phyloP scores from a whole-genome alignment of 2,329 filamentous ascomycete species.

The Chaetomium globosum region DNA sequence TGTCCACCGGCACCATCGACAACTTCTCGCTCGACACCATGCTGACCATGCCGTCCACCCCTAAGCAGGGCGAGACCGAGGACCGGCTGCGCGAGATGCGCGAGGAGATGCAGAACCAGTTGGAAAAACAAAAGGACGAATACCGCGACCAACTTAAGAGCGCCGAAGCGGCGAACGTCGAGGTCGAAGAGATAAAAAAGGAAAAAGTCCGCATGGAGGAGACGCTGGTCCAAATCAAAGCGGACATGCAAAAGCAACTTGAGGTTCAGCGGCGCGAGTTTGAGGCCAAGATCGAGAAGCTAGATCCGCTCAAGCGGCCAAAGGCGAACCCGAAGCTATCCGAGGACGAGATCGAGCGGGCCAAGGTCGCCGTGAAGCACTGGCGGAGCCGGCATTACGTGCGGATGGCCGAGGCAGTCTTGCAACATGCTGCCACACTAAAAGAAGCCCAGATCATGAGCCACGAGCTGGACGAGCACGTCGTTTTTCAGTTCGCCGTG shows the following conservation, averaged over 20 bases:
- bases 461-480: conserved; percentile 88
- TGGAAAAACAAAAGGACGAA: conserved; percentile 83
- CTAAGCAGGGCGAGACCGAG: conserved; percentile 74
- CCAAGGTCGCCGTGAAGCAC: conserved; percentile 66
- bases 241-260: conserved; percentile 86
- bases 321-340: conserved; percentile 67
- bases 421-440: conserved; percentile 82
- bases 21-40: conserved; percentile 95
- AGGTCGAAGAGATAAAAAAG: conserved; percentile 79
- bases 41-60: conserved; percentile 91
- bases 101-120: conserved; percentile 79
- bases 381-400: conserved; percentile 89
- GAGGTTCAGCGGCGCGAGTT: conserved; percentile 81
- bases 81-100: conserved; percentile 72
- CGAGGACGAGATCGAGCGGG: conserved; percentile 71
- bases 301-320: conserved; percentile 65
- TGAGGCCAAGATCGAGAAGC: conserved; percentile 78
- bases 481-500: conserved; percentile 93
- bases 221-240: conserved; percentile 73
- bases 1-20: conserved; percentile 91
- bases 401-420: conserved; percentile 86
- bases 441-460: conserved; percentile 99
- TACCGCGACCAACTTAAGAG: conserved; percentile 76
- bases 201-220: conserved; percentile 88
- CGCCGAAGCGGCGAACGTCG: conserved; percentile 73